Evolutionary conservation across 1,284 basidiomycete species (phyloP).

Genomic region (Rhodotorula mucilaginosa): DNA sequence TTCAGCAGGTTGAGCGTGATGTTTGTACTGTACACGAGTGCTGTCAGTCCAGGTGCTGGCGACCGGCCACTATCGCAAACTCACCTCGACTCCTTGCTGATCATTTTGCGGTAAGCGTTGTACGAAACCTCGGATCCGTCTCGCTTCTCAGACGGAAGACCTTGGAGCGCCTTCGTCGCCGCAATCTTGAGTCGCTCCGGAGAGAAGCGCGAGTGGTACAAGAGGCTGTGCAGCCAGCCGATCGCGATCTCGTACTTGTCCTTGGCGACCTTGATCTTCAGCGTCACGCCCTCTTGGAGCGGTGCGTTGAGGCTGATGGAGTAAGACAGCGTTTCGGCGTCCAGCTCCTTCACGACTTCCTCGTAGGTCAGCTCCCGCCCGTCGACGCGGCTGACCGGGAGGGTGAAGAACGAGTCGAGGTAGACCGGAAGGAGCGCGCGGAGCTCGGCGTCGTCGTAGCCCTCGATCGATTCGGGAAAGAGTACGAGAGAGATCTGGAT

Average conservation of each 20-base stretch:
- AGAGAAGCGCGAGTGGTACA: conserved; percentile 79
- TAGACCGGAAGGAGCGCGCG: conserved; percentile 64
- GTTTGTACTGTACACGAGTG: conserved; percentile 60
- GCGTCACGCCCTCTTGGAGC: conserved; percentile 72
- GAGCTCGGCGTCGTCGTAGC: conserved; percentile 58
- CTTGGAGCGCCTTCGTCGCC: conserved; percentile 84
- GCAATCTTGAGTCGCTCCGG: conserved; percentile 81
- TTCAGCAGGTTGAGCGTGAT: conserved; percentile 69
- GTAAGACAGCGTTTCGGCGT: conserved; percentile 88
- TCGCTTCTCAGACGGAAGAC: conserved; percentile 88
- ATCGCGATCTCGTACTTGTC: conserved; percentile 77
- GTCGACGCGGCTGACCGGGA: conserved; percentile 71
- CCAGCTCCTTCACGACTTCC: conserved; percentile 84
- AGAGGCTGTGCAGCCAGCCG: conserved; percentile 81
- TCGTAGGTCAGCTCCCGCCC: conserved; percentile 78
- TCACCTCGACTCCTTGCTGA: conserved; percentile 51
- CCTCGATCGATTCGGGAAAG: conserved; percentile 61
- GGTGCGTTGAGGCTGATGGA: conserved; percentile 63
- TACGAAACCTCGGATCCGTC: conserved; percentile 78
- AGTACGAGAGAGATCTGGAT: conserved; percentile 68
- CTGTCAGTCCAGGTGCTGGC: too few relatives aligned
- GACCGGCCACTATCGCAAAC: not conserved
- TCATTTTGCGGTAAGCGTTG: conserved; percentile 66
- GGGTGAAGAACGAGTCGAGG: conserved; percentile 80
- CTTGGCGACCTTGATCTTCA: conserved; percentile 81